Evolutionary conservation across 2,329 filamentous ascomycete genomes (phyloP).

Genomic region (Sclerotinia subarctica): DNA sequence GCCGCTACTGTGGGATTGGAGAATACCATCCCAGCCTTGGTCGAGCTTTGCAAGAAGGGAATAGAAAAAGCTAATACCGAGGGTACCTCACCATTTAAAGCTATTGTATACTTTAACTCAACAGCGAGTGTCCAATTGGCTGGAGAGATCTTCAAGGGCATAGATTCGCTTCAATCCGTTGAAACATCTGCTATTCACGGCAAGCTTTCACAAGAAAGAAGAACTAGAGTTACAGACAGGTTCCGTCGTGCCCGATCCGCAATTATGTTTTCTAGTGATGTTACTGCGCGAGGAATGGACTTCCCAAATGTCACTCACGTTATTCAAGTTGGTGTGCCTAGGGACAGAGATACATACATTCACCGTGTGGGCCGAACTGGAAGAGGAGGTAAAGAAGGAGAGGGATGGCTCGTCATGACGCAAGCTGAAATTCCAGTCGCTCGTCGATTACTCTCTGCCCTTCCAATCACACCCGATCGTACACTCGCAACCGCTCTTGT

Average conservation of each 20-base stretch:
- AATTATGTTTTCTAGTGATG: conserved; percentile 74
- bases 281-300: conserved; percentile 80
- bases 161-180: conserved; percentile 34
- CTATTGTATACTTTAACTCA: conserved; percentile 84
- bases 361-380: conserved; percentile 75
- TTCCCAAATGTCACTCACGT: conserved; percentile 78
- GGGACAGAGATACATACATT: conserved; percentile 67
- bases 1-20: conserved; percentile 65
- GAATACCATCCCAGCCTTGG: conserved; percentile 72
- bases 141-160: conserved; percentile 49
- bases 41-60: conserved; percentile 47
- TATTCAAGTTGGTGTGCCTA: conserved; percentile 66
- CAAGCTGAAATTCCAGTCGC: conserved; percentile 27
- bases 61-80: conserved; percentile 34
- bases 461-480: conserved; percentile 35
- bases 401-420: conserved; percentile 47
- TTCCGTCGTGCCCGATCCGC: conserved; percentile 65
- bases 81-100: conserved; percentile 66
- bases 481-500: conserved; percentile 31
- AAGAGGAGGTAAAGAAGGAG: conserved; percentile 68
- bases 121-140: conserved; percentile 69
- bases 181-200: conserved; percentile 64
- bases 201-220: conserved; percentile 65
- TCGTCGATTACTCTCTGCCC: conserved; percentile 29
- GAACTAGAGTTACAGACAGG: conserved; percentile 65